A percentile compares a stretch with the other conserved stretches of the same genome.
Evolutionary conservation across 306 rosid species (phyloP).

Genomic region (Vicia villosa): DNA sequence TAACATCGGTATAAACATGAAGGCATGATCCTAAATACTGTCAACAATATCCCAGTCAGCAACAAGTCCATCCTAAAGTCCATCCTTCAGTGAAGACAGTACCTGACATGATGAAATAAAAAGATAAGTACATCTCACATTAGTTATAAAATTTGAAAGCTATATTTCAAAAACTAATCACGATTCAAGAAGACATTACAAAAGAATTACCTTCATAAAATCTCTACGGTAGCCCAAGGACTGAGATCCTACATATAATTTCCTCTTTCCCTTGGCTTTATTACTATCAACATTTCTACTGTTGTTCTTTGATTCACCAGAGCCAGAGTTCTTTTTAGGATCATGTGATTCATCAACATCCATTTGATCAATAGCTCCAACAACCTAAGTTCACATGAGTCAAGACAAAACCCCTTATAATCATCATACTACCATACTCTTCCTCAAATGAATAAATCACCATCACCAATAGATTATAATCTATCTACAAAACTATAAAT

Average conservation of each 20-base stretch:
- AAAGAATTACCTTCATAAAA: slow-evolving; percentile 76
- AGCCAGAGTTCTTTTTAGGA: slow-evolving; percentile 63
- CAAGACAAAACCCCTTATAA: slow-evolving; percentile 7
- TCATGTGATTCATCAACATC: slow-evolving; percentile 76
- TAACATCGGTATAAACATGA: slow-evolving; percentile 58
- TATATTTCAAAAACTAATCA: slow-evolving; percentile 3
- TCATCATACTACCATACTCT: slow-evolving; percentile 3
- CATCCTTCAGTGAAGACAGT: slow-evolving; percentile 77
- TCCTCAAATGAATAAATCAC: slow-evolving; percentile 2
- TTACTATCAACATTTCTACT: slow-evolving; percentile 63
- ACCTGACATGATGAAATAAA: slow-evolving; percentile 57
- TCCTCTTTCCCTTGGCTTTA: slow-evolving; percentile 80
- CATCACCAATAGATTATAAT: not conserved
- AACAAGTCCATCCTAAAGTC: too few species aligned
- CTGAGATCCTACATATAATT: slow-evolving; percentile 87
- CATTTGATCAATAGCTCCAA: slow-evolving; percentile 91
- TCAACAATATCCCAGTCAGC: slow-evolving; percentile 98
- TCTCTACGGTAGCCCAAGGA: slow-evolving; percentile 91
- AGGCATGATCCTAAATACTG: slow-evolving; percentile 97
- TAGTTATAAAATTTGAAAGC: not conserved
- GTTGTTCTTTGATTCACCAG: slow-evolving; percentile 61
- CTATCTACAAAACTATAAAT: not conserved
- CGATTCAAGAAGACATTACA: slow-evolving; percentile 17
- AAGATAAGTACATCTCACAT: not conserved
- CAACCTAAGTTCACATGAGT: slow-evolving; percentile 61